Percentiles rank a stretch among this genome's conserved stretches.
Conservation (phyloP, 768 basidiomycete species). For the Lentinus tigrinus region DNA sequence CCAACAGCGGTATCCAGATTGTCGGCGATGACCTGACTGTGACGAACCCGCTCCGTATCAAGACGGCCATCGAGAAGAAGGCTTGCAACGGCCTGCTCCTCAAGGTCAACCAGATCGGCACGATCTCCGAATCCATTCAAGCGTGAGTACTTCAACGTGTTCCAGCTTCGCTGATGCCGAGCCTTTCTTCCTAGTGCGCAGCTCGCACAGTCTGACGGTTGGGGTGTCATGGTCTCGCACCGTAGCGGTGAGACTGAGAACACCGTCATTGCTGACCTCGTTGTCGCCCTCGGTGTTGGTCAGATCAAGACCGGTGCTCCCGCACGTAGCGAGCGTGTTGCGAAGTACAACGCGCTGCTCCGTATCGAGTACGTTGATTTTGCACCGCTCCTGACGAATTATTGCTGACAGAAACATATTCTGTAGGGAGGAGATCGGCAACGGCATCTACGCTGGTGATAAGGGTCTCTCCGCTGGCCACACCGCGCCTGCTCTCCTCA, state of each 20-base stretch:
- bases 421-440: constrained; percentile 73
- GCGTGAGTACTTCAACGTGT: constrained; percentile 62
- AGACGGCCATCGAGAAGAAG: constrained; percentile 99
- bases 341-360: constrained; percentile 88
- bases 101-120: constrained; percentile 99
- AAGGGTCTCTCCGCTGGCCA: constrained; percentile 78
- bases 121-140: constrained; percentile 98
- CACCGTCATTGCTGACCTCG: constrained; percentile 93
- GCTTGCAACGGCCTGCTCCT: constrained; percentile 98
- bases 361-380: constrained; percentile 77
- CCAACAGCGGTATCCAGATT: constrained; percentile 77
- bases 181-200: constrained; percentile 51
- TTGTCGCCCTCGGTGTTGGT: constrained; percentile 87
- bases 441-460: constrained; percentile 71
- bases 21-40: constrained; percentile 98
- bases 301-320: constrained; percentile 99
- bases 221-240: constrained; percentile 99
- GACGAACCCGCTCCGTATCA: constrained; percentile 95
- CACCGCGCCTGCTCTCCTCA: constrained; percentile 70
- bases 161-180: not conserved
- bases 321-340: constrained; percentile 93
- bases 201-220: constrained; percentile 91
- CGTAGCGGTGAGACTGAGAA: constrained; percentile 98
- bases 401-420: constrained; percentile 12
- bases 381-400: not conserved